These are phyloP conservation scores for Acacia acuminata DNA, from an alignment of 306 rosid genomes.

Conservation along the genomic window DNA sequence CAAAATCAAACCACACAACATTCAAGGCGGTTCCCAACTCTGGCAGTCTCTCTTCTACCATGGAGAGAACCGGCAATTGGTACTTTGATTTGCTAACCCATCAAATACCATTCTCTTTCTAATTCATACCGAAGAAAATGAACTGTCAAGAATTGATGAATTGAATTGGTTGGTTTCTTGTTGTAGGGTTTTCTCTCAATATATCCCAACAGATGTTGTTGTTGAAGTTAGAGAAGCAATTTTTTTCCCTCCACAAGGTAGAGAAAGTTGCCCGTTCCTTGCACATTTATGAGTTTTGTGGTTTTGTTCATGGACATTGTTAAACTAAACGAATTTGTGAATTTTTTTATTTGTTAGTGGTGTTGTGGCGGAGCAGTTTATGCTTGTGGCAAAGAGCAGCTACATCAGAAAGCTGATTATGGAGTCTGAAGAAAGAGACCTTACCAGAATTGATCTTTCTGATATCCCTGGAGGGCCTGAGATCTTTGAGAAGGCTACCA, in stretches of 20 bases:
- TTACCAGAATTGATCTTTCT: conserved; percentile 58
- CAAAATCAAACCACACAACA: conserved; percentile 13
- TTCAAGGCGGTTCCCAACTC: conserved; percentile 55
- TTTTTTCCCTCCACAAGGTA: conserved; percentile 87
- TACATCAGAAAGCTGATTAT: conserved; percentile 67
- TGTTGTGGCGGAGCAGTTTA: conserved; percentile 46
- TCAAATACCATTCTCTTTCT: not conserved
- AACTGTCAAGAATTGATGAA: too few relatives aligned
- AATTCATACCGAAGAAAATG: not conserved
- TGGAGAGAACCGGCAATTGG: conserved; percentile 97
- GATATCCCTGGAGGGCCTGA: conserved; percentile 87
- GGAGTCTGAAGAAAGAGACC: conserved; percentile 60
- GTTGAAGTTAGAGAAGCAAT: conserved; percentile 70
- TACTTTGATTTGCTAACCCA: conserved; percentile 22
- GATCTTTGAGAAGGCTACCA: conserved; percentile 84
- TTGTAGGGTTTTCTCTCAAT: conserved; percentile 80
- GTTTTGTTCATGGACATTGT: not conserved
- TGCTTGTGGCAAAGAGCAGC: conserved; percentile 90
- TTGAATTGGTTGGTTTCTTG: not conserved
- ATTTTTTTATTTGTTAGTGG: not conserved
- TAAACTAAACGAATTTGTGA: not conserved
- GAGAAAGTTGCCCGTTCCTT: not conserved
- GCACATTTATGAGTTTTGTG: not conserved
- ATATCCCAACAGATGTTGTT: conserved; percentile 71
- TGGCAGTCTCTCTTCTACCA: conserved; percentile 59